Percentiles rank a stretch among this genome's conserved stretches.
phyloP scores from a whole-genome alignment of 176 grass and related monocot species.

The Avena atlantica region DNA sequence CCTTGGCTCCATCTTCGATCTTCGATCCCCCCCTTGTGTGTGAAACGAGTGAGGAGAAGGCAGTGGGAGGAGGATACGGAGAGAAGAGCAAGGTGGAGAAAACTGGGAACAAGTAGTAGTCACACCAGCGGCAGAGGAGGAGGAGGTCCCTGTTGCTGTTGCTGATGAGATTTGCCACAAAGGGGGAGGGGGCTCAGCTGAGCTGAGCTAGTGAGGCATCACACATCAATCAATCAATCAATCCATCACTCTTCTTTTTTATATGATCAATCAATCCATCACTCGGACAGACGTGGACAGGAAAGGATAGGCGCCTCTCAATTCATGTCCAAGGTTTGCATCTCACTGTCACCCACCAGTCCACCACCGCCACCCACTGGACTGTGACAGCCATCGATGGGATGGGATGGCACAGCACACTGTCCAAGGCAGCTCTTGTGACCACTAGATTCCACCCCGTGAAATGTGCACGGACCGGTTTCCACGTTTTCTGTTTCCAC shows the following conservation, averaged over 20 bases:
- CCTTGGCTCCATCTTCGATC: slow-evolving; percentile 42
- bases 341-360: slow-evolving; percentile 21
- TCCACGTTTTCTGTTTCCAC: too few relatives aligned
- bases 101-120: not conserved
- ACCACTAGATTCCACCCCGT: not conserved
- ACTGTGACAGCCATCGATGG: slow-evolving; percentile 43
- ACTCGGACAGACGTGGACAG: slow-evolving; percentile 45
- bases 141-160: slow-evolving; percentile 27
- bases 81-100: not conserved
- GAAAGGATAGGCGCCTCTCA: slow-evolving; percentile 72
- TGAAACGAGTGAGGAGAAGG: not conserved
- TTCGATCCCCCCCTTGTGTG: not conserved
- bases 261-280: slow-evolving; percentile 25
- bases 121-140: slow-evolving; percentile 34
- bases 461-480: too few relatives aligned
- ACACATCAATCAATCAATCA: slow-evolving; percentile 42
- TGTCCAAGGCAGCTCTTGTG: not conserved
- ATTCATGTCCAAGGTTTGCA: slow-evolving; percentile 62
- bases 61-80: not conserved
- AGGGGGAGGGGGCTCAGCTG: not conserved
- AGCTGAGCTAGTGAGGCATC: slow-evolving; percentile 54
- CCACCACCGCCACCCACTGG: not conserved
- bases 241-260: too few relatives aligned
- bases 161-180: slow-evolving; percentile 55
- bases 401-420: slow-evolving; percentile 11